Evolutionary conservation across 805 yeast species (phyloP), one percentile per base, ranked within the genome.

Genomic region (Hanseniaspora valbyensis): DNA sequence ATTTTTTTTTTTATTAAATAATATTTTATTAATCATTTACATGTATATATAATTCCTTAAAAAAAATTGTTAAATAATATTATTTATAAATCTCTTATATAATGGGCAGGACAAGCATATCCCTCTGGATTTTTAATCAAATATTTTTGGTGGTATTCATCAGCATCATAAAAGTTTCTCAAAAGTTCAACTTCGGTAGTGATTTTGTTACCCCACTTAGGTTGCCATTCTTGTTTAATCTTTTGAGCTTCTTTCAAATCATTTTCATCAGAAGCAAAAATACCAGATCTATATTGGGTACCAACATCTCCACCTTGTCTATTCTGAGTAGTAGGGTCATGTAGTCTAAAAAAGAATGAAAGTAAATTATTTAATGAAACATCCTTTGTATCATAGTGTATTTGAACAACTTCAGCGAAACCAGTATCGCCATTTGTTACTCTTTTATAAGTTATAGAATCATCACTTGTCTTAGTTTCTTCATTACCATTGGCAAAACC

Each of bases 61-160:
- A n/a, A n/a, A n/a, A n/a, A n/a, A n/a, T n/a, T n/a, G n/a, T n/a
- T n/a, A n/a, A n/a, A n/a, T 25, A 19, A 29, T 9, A 24, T n/a
- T 18, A 8, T 33, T 54, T 57, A 69, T 28, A 69, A 49, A 40
- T 69, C 66, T 67, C 97, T 80, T 50, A 85, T 63, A 57, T 74
- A 88, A 61, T 90, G 97, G 3, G 90, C 79, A 19, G 95, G 90
- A 63, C 97, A 90, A 53, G 83, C 85, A 64, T 89, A 87, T 4
- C 96, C 96, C 4, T 69, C 66, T 2, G 96, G 95, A 63, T 90
- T 87, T 59, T 77, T 80, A 52, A 74, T 73, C 58, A 90, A 70
- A 63, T 92, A 90, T 54, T 73, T 61, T 63, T 90, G 97, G 64
- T 90, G 98, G 64, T 89, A 90, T 33, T 80, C 89, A 66, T 90